Base-by-base conservation (phyloP, 139 green algal species). In the Chlamydomonas urium region DNA sequence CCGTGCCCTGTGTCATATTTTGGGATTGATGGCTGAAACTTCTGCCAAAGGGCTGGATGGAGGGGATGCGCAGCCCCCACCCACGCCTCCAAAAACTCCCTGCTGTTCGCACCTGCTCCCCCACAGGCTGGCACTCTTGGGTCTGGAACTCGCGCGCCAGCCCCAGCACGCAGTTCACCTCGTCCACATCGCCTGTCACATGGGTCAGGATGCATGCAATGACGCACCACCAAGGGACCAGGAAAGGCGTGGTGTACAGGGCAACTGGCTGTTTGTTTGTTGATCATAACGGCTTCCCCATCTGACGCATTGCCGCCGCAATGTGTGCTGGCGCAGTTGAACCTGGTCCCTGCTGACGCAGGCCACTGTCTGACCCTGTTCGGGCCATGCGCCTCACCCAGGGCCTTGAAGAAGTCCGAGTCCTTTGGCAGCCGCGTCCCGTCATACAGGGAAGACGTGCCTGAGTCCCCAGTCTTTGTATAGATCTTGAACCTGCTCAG, bases 321-420 rank as follows among this genome's bases (percentile, higher is more conserved):
- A 21, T 21, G 10, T 67, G 60, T 67, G 29, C 26, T 23, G 32
- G 60, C 60, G 33, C 33, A 45, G 17, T 23, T 47, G 60, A 42
- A 45, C 17, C 14, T 53, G n/a, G 42, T 53, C 14, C 17, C 21
- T 29, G 5, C 2, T 86, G 69, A 86, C 85, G 58, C 80, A 63
- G 0, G 90, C 90, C 3, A 96, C 57, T 1, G 92, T 90, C 2
- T 94, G 2, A 77, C 73, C 1, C 81, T 90, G 79, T 98, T 98
- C 0, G 97, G 81, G 79, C 98, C 94, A 71, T 98, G 94, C 1
- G 97, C 90, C 42, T 98, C 93, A 2, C 91, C 91, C 19, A 97
- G 79, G 5, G 91, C 89, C 23, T 82, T n/a, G 23, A 67, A 67
- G 60, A 33, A 79, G 0, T 74, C 66, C 2, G 48, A 75, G 45